Evolutionary conservation across 306 rosid species (phyloP).

Genomic region (Mimosa pudica): DNA sequence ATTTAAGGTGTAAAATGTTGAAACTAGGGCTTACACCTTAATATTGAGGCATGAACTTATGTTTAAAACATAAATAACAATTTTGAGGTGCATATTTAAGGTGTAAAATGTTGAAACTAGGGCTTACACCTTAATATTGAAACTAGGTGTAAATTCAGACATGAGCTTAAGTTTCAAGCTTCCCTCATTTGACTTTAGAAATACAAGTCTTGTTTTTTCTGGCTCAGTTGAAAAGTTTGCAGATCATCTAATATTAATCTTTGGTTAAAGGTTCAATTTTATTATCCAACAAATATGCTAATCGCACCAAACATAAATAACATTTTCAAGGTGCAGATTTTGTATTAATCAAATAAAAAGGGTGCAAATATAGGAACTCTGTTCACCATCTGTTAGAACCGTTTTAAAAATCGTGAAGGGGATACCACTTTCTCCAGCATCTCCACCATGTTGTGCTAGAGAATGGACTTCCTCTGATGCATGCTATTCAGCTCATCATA

Average conservation of each 20-base stretch:
- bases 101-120: not conserved
- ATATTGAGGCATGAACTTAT: too few relatives aligned
- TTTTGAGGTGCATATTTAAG: not conserved
- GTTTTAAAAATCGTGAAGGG: too few relatives aligned
- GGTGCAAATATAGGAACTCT: too few relatives aligned
- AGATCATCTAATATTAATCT: not conserved
- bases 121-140: not conserved
- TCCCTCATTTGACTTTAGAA: conserved; percentile 13
- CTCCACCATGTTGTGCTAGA: not conserved
- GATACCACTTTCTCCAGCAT: not conserved
- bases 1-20: conserved; percentile 5
- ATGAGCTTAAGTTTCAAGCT: not conserved
- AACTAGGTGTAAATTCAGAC: too few relatives aligned
- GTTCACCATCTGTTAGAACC: too few relatives aligned
- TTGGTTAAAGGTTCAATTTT: too few relatives aligned
- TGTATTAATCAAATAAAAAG: too few relatives aligned
- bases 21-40: not conserved
- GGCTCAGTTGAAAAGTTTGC: not conserved
- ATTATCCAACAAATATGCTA: too few relatives aligned
- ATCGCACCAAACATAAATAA: too few relatives aligned
- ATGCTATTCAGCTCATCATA: not conserved
- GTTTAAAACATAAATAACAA: not conserved
- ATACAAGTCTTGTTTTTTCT: not conserved
- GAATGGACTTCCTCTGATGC: not conserved
- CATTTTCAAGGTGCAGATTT: too few relatives aligned